Percentiles rank a stretch among this genome's conserved stretches.
Conservation (phyloP, 257 asterid species). For the Misopates orontium region DNA sequence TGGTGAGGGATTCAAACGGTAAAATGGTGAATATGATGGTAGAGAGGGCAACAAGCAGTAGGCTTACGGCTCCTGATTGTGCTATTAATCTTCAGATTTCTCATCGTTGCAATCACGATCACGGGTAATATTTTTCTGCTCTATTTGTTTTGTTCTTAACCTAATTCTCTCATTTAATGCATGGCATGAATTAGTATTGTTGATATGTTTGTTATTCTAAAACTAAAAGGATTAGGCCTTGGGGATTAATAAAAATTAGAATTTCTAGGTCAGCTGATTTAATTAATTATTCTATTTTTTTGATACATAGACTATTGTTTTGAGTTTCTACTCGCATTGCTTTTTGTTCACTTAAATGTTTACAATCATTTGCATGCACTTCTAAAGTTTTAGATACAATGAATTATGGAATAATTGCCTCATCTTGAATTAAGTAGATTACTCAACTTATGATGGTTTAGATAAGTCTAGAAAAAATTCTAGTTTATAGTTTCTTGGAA, state of each 20-base stretch:
- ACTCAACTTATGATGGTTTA: neutral
- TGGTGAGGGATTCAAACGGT: slow-evolving; percentile 8
- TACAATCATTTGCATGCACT: neutral
- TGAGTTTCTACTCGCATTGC: slow-evolving; percentile 2
- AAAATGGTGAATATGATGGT: slow-evolving; percentile 92
- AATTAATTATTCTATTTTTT: too few relatives aligned
- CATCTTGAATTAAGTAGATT: too few relatives aligned
- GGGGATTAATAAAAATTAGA: too few relatives aligned
- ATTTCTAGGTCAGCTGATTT: too few relatives aligned
- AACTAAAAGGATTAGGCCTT: too few relatives aligned
- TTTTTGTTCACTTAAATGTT: neutral
- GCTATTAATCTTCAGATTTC: slow-evolving; percentile 99
- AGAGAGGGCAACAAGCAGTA: slow-evolving; percentile 90
- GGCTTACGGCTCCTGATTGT: slow-evolving; percentile 99
- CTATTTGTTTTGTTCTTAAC: too few relatives aligned
- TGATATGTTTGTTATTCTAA: too few relatives aligned
- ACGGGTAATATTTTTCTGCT: slow-evolving; percentile 57
- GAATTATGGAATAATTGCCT: too few relatives aligned
- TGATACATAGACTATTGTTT: too few relatives aligned
- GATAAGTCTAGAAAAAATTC: too few relatives aligned
- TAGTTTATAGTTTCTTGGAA: neutral
- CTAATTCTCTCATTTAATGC: too few relatives aligned
- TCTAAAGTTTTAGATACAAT: neutral
- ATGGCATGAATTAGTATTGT: too few relatives aligned
- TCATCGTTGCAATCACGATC: slow-evolving; percentile 94